Percentiles rank a stretch among this genome's conserved stretches.
Conservation (phyloP, 805 yeast species). For the Starmerella etchellsii region DNA sequence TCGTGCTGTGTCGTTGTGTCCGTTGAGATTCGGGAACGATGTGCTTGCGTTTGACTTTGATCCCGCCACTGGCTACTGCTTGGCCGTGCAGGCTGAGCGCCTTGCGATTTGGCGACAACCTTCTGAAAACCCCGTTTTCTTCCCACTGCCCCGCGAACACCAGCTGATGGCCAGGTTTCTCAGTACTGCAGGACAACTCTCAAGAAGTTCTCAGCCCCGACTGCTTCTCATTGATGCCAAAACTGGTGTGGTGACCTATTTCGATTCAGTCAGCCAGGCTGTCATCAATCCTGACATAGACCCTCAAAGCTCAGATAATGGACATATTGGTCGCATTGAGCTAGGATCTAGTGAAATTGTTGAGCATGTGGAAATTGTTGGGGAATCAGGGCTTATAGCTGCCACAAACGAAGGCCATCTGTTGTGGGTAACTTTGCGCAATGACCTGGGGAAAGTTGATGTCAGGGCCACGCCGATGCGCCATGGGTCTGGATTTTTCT, state of each 20-base stretch:
- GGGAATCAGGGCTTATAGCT: slow-evolving; percentile 60
- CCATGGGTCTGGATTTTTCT: slow-evolving; percentile 3
- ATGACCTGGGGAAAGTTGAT: slow-evolving; percentile 50
- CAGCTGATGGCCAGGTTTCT: slow-evolving; percentile 43
- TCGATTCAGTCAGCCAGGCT: slow-evolving; percentile 62
- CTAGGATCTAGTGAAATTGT: slow-evolving; percentile 43
- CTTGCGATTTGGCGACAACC: slow-evolving; percentile 10
- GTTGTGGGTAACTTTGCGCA: slow-evolving; percentile 48
- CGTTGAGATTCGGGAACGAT: neutral
- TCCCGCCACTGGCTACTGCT: slow-evolving; percentile 6
- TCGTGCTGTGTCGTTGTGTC: slow-evolving; percentile 1
- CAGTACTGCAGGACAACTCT: slow-evolving; percentile 22
- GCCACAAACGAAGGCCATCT: slow-evolving; percentile 62
- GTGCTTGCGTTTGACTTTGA: slow-evolving; percentile 2
- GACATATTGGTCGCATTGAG: slow-evolving; percentile 16
- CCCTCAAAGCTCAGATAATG: slow-evolving; percentile 20
- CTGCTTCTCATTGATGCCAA: slow-evolving; percentile 48
- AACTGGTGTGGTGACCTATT: slow-evolving; percentile 50
- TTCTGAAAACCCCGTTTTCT: slow-evolving; percentile 4
- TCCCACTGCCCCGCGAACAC: slow-evolving; percentile 9
- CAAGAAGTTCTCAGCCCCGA: slow-evolving; percentile 43
- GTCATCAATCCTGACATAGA: slow-evolving; percentile 34
- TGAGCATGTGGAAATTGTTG: slow-evolving; percentile 44
- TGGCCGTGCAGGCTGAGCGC: slow-evolving; percentile 8
- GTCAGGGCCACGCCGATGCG: slow-evolving; percentile 21